Evolutionary conservation across 2,329 filamentous ascomycete species (phyloP), one percentile per base, ranked within the genome.

Genomic region (Camillea tinctor): DNA sequence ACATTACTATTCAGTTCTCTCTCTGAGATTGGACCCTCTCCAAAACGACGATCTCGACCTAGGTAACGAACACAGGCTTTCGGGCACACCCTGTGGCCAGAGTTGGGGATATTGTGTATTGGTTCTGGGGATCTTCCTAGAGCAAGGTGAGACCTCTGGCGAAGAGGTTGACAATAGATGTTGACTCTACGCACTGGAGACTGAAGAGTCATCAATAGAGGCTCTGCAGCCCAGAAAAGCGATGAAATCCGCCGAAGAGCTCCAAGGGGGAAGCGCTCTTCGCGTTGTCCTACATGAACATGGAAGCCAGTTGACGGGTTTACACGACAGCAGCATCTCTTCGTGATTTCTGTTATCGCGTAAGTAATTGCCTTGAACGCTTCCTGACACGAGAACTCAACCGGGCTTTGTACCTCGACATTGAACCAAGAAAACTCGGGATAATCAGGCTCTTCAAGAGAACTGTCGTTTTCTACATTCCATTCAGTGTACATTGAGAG

Each of bases 211-310:
- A 52, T 61, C 4, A 70, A 24, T 1, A 69, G 23, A 4, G 65
- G 62, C 36, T 70, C 67, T 1, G 57, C 60, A 0, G 68, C 65
- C 24, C 57, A 69, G 17, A 57, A 50, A 0, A 70, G 55, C 6
- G 54, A 58, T 3, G 53, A 56, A 2, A 66, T 54, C 1, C 67
- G 62, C 5, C 59, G 63, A 3, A 68, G 40, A 1, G 64, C 60
- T 3, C 64, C 61, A 0, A 68, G 52, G 3, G 62, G 22, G 21
- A 69, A 57, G 2, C 23, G 24, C 3, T 67, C 57, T 3, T 4
- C 9, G 0, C 60, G 59, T 44, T 63, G 55, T 5, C 66, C 68
- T 2, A 69, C 64, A 15, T 70, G 68, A 19, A 70, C 68, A 13
- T 69, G 68, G 0, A 70, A 17, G 0, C 63, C 68, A 8, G 66